Evolutionary conservation across 257 asterid species (phyloP), one percentile per base, ranked within the genome.

Genomic region (Nicotiana noctiflora): DNA sequence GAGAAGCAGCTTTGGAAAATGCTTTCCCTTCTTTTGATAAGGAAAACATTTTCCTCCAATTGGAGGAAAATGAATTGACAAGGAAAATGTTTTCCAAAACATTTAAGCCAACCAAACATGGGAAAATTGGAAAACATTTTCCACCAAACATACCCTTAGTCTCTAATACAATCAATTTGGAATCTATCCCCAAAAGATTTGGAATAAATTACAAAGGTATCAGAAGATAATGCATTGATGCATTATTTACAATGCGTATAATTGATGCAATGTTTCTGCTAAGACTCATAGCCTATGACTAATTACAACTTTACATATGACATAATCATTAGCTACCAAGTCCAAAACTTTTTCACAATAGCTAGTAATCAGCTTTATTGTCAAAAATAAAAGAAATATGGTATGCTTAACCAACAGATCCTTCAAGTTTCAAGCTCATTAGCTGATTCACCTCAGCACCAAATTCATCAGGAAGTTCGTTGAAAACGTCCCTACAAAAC

Each of bases 401-500:
- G 6, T 13, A 27, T 56, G 81, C 67, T 79, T 91, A 94, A 82
- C 98, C 98, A n/a, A 95, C 97, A 13, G 98, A 95, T 52, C 97
- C 97, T 93, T 93, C 98, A 60, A 93, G 97, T 88, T 93, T 95
- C 92, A 95, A 82, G 81, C 98, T 93, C 98, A 95, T 90, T 77
- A 95, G 95, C 86, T 92, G 93, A 83, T 95, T 93, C 81, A 95
- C 97, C 86, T 95, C 99, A 4, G 99, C 94, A 27, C 99, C 98
- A 74, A 95, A 95, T 87, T 95, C 99, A 77, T 91, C 92, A 0
- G 99, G 99, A 4, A 95, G 97, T 77, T 93, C 97, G 40, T 92
- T 93, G 90, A 95, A 95, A 12, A 95, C 98, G 21, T 95, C 99
- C 72, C 87, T 66, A 78, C 98, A 95, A 83, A 95, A 95, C 67